Percentiles rank a stretch among this genome's conserved stretches.
These are phyloP conservation scores for Acacia pycnantha DNA, from an alignment of 331 rosid species.

Conservation along the genomic window DNA sequence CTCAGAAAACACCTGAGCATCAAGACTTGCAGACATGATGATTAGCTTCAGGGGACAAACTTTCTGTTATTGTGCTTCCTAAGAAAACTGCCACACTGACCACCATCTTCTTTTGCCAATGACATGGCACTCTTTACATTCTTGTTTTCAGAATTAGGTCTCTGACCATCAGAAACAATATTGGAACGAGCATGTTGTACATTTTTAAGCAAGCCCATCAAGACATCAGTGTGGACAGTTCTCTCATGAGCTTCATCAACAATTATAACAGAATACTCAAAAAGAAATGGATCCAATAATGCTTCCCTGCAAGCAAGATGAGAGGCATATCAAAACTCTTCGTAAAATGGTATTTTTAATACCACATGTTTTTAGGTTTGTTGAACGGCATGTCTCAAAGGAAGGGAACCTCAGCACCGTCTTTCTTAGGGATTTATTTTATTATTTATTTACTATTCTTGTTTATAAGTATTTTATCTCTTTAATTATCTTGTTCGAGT, in stretches of 20 bases:
- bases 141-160: slow-evolving; percentile 38
- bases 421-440: background rate
- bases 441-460: too few relatives aligned
- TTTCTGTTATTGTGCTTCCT: slow-evolving; percentile 49
- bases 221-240: slow-evolving; percentile 78
- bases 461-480: too few relatives aligned
- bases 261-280: slow-evolving; percentile 78
- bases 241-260: slow-evolving; percentile 97
- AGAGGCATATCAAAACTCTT: slow-evolving; percentile 18
- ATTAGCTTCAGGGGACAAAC: slow-evolving; percentile 69
- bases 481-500: background rate
- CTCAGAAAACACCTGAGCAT: slow-evolving; percentile 83
- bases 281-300: slow-evolving; percentile 80
- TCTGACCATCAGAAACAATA: slow-evolving; percentile 31
- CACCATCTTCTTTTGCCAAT: slow-evolving; percentile 44
- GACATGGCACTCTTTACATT: slow-evolving; percentile 33
- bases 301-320: slow-evolving; percentile 72
- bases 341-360: slow-evolving; percentile 21
- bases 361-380: background rate
- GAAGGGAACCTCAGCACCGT: background rate
- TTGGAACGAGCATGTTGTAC: slow-evolving; percentile 72
- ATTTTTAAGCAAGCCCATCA: slow-evolving; percentile 81
- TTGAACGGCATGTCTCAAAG: background rate
- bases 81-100: slow-evolving; percentile 42
- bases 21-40: slow-evolving; percentile 95